phyloP scores from a whole-genome alignment of 495 filamentous ascomycete genomes.

The Geopyxis carbonaria region DNA sequence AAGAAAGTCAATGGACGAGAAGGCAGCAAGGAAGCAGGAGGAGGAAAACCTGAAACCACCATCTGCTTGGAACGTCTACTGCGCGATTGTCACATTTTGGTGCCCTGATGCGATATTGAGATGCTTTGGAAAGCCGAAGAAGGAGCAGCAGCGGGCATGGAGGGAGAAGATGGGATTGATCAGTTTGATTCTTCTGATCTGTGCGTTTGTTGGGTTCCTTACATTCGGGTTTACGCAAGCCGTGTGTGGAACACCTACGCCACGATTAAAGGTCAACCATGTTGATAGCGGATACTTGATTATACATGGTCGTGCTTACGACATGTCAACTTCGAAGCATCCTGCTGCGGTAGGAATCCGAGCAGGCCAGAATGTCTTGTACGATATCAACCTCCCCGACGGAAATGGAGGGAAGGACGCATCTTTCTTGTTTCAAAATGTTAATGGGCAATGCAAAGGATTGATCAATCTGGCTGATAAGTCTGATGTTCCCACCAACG shows the following conservation, averaged over 20 bases:
- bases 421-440: conserved; percentile 96
- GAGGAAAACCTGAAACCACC: conserved; percentile 57
- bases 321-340: conserved; percentile 57
- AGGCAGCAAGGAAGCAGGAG: conserved; percentile 39
- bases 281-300: conserved; percentile 79
- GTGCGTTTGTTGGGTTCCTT: conserved; percentile 78
- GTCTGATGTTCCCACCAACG: conserved; percentile 67
- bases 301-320: conserved; percentile 79
- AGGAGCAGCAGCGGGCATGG: conserved; percentile 85
- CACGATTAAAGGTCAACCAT: conserved; percentile 62
- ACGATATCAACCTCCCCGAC: conserved; percentile 60
- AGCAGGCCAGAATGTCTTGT: conserved; percentile 56
- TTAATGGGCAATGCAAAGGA: conserved; percentile 93
- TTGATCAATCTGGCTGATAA: conserved; percentile 53
- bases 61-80: conserved; percentile 90
- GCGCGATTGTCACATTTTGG: conserved; percentile 85
- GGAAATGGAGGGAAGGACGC: conserved; percentile 76
- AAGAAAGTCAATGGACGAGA: conserved; percentile 41
- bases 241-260: conserved; percentile 55
- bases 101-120: conserved; percentile 66
- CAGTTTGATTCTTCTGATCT: conserved; percentile 79
- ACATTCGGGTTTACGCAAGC: conserved; percentile 90
- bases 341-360: conserved; percentile 65
- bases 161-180: conserved; percentile 97
- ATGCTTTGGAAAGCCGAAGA: conserved; percentile 76